Conservation (phyloP, 345 rosid species). For the Nephelium lappaceum region DNA sequence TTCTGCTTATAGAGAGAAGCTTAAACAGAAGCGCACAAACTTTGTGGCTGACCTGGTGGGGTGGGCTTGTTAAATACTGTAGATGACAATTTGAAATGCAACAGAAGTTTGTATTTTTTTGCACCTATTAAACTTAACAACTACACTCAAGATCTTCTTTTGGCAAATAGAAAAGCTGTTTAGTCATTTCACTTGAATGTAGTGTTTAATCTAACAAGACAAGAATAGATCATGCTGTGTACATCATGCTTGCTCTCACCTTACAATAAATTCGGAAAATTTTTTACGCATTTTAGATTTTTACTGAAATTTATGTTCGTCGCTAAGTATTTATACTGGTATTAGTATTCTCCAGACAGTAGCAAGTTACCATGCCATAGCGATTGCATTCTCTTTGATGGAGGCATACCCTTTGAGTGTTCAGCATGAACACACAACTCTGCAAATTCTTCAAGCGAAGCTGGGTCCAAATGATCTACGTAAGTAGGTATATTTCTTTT, state of each 20-base stretch:
- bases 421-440: conserved; percentile 97
- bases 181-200: too few species aligned
- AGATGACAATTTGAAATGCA: background rate
- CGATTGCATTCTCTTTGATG: conserved; percentile 99
- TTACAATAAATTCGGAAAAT: conserved; percentile 3
- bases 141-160: background rate
- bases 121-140: background rate
- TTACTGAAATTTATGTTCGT: conserved; percentile 1
- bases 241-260: background rate
- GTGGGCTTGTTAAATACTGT: background rate
- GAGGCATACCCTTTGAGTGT: conserved; percentile 97
- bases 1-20: too few species aligned
- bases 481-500: conserved; percentile 69
- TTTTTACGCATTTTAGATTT: background rate
- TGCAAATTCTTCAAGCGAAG: conserved; percentile 90
- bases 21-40: too few species aligned
- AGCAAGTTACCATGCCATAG: conserved; percentile 99
- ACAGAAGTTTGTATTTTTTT: background rate
- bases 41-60: background rate
- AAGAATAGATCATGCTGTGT: background rate
- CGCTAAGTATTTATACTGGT: conserved; percentile 18
- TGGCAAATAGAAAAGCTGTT: background rate
- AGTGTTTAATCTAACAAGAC: background rate
- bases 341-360: conserved; percentile 69
- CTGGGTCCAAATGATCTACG: conserved; percentile 98